These are phyloP conservation scores for Casuarina equisetifolia DNA, from an alignment of 306 rosid species.

Conservation along the genomic window DNA sequence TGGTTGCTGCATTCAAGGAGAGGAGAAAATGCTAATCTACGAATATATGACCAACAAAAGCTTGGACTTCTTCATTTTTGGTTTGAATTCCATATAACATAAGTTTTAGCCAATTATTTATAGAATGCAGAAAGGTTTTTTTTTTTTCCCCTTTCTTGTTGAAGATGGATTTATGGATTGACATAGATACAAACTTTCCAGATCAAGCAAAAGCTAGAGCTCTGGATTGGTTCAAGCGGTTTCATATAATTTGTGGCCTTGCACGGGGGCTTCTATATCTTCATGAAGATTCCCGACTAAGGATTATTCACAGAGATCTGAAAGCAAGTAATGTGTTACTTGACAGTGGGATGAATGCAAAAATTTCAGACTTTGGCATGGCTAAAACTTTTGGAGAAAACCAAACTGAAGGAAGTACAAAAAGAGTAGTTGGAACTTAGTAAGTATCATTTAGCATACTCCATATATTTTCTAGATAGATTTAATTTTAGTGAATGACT, in stretches of 20 bases:
- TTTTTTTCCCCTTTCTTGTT: no score
- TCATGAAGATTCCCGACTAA: slow-evolving; percentile 56
- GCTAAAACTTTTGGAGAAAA: slow-evolving; percentile 53
- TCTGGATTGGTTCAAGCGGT: slow-evolving; percentile 41
- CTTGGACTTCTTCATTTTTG: slow-evolving; percentile 67
- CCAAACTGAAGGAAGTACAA: slow-evolving; percentile 42
- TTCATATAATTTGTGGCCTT: slow-evolving; percentile 51
- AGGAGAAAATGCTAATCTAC: slow-evolving; percentile 52
- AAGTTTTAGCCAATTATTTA: not conserved
- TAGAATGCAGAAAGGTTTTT: no score
- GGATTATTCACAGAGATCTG: slow-evolving; percentile 56
- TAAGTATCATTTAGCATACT: slow-evolving; percentile 21
- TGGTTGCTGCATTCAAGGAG: slow-evolving; percentile 56
- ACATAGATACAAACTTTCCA: slow-evolving; percentile 19
- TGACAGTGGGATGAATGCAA: slow-evolving; percentile 49
- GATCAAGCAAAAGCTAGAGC: slow-evolving; percentile 26
- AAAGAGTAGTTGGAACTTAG: slow-evolving; percentile 57
- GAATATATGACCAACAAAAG: slow-evolving; percentile 67
- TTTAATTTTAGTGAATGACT: not conserved
- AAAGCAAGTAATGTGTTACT: slow-evolving; percentile 56
- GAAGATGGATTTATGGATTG: not conserved
- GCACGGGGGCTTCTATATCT: slow-evolving; percentile 56
- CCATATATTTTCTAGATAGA: not conserved
- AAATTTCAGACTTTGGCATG: slow-evolving; percentile 65
- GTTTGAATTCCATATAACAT: slow-evolving; percentile 25